Conservation (phyloP, 345 rosid species). For the Melaleuca alternifolia region DNA sequence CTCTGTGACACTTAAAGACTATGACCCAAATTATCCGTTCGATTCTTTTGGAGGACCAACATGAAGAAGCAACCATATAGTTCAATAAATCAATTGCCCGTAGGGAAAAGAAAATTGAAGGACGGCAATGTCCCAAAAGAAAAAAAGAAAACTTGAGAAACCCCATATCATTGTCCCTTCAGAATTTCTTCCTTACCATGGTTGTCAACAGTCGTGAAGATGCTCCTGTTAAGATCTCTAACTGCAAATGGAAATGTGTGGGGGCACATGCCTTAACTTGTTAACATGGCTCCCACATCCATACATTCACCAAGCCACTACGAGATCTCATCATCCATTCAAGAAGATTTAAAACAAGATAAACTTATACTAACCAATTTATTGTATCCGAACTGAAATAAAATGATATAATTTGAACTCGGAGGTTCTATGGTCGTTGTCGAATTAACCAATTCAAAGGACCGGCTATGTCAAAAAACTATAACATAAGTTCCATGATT, state of each 20-base stretch:
- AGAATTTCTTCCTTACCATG: neutral
- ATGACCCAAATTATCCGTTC: neutral
- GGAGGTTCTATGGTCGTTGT: neutral
- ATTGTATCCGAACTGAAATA: neutral
- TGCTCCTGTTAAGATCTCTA: neutral
- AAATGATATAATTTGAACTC: neutral
- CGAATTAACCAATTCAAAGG: no score
- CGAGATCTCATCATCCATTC: neutral
- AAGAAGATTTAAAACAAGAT: neutral
- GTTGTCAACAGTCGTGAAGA: neutral
- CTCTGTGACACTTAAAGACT: neutral
- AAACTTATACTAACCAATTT: neutral
- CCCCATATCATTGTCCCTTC: neutral
- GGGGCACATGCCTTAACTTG: neutral
- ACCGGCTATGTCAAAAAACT: neutral
- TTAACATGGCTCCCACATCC: neutral
- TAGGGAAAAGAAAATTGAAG: neutral
- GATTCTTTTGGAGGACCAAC: neutral
- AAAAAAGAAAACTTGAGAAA: neutral
- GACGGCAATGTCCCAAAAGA: neutral
- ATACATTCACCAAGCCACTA: neutral
- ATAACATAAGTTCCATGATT: neutral
- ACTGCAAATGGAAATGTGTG: neutral
- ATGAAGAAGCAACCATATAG: neutral
- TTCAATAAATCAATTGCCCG: neutral